Percentiles rank a stretch among this genome's conserved stretches.
These are phyloP conservation scores for Russula compacta DNA, from an alignment of 768 basidiomycete genomes.

Conservation along the genomic window DNA sequence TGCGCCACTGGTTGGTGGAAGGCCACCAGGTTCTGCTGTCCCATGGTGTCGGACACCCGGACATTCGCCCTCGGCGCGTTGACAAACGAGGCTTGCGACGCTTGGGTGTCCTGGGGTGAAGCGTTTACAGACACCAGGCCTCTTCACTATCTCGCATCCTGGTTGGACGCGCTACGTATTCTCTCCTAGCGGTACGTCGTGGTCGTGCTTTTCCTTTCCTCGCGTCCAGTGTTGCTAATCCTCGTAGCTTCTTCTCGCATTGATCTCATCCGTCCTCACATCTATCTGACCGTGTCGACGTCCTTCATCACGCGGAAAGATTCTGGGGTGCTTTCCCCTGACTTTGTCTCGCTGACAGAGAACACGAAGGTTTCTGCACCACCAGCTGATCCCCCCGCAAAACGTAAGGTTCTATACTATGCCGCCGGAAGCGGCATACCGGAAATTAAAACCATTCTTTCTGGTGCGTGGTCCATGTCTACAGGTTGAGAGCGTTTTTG, in stretches of 20 bases:
- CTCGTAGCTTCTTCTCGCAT: slow-evolving; percentile 60
- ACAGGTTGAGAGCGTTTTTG: background rate
- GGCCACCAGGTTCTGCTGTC: slow-evolving; percentile 79
- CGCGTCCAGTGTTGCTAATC: background rate
- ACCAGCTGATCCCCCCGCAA: slow-evolving; percentile 24
- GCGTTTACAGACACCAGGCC: slow-evolving; percentile 33
- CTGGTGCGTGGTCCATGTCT: slow-evolving; percentile 38
- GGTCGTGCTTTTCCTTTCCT: background rate
- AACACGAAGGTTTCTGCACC: slow-evolving; percentile 16
- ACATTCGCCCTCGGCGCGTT: slow-evolving; percentile 5
- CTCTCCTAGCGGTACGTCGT: slow-evolving; percentile 63
- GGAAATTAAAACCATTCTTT: slow-evolving; percentile 91
- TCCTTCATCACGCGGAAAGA: slow-evolving; percentile 87
- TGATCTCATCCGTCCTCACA: slow-evolving; percentile 72
- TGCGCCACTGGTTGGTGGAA: slow-evolving; percentile 63
- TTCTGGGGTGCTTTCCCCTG: slow-evolving; percentile 53
- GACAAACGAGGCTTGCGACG: slow-evolving; percentile 39
- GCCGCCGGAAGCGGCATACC: slow-evolving; percentile 95
- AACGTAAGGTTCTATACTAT: slow-evolving; percentile 77
- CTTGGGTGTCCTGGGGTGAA: slow-evolving; percentile 73
- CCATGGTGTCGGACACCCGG: slow-evolving; percentile 23
- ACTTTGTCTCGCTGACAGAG: slow-evolving; percentile 28
- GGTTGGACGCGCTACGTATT: slow-evolving; percentile 62
- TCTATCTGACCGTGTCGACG: slow-evolving; percentile 80
- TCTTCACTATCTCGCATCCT: slow-evolving; percentile 32